These are phyloP conservation scores for Penicillium antarcticum DNA, from an alignment of 495 filamentous ascomycete species.

Conservation along the genomic window DNA sequence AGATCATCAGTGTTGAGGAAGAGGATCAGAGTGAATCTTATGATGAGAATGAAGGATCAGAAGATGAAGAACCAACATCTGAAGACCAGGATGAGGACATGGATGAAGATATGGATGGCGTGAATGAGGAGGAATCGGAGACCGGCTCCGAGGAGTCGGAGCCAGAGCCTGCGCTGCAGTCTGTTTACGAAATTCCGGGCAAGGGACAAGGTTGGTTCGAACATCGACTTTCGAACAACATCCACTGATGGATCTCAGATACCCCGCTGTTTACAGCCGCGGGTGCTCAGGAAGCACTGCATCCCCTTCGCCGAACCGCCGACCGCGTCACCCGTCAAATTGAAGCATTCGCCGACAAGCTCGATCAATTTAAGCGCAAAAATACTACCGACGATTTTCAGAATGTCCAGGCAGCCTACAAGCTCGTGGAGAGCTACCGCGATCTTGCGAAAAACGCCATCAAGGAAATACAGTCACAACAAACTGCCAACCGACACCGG, in stretches of 20 bases:
- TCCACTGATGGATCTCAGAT: slow-evolving; percentile 18
- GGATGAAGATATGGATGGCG: slow-evolving; percentile 20
- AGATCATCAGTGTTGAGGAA: slow-evolving; percentile 43
- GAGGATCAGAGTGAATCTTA: slow-evolving; percentile 30
- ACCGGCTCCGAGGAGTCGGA: slow-evolving; percentile 16
- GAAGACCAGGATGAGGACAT: slow-evolving; percentile 26
- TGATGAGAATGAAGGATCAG: slow-evolving; percentile 22
- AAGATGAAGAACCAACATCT: slow-evolving; percentile 17
- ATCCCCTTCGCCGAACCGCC: slow-evolving; percentile 55
- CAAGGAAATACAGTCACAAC: slow-evolving; percentile 35
- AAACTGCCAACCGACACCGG: slow-evolving; percentile 35
- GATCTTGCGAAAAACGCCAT: slow-evolving; percentile 39
- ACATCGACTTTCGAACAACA: neutral
- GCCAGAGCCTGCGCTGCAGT: slow-evolving; percentile 17
- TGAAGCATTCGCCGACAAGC: slow-evolving; percentile 60
- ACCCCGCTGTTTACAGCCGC: slow-evolving; percentile 46
- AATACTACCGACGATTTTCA: slow-evolving; percentile 34
- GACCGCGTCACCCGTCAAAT: slow-evolving; percentile 62
- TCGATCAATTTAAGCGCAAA: slow-evolving; percentile 56
- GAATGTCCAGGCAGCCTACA: slow-evolving; percentile 41
- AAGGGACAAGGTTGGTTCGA: slow-evolving; percentile 15
- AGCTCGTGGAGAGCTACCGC: slow-evolving; percentile 42
- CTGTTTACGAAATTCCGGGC: slow-evolving; percentile 5
- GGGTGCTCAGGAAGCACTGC: slow-evolving; percentile 48
- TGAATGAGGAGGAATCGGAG: slow-evolving; percentile 22